phyloP scores from a whole-genome alignment of 805 yeast genomes.

The Torulaspora maleeae region DNA sequence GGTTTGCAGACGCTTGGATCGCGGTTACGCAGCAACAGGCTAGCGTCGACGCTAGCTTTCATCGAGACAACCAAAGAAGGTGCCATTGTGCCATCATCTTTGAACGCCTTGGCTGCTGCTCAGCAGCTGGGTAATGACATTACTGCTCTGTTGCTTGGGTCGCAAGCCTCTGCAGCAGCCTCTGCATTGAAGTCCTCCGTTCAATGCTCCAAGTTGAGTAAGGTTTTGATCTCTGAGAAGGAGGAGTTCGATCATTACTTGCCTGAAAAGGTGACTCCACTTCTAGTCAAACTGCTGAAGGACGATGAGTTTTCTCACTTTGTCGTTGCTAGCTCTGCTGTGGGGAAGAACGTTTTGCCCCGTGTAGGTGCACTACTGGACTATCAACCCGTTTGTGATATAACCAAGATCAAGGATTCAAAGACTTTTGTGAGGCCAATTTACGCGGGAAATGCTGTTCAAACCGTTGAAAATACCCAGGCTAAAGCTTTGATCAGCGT shows the following conservation, averaged over 20 bases:
- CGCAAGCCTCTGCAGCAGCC: slow-evolving; percentile 50
- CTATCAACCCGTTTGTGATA: slow-evolving; percentile 82
- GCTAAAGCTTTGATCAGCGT: slow-evolving; percentile 64
- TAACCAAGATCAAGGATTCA: slow-evolving; percentile 58
- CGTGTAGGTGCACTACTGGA: slow-evolving; percentile 81
- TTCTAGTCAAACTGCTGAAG: slow-evolving; percentile 42
- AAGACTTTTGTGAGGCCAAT: slow-evolving; percentile 87
- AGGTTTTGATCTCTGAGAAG: slow-evolving; percentile 53
- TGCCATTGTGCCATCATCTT: slow-evolving; percentile 58
- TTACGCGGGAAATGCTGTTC: slow-evolving; percentile 90
- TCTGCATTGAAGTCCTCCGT: slow-evolving; percentile 27
- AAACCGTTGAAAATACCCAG: slow-evolving; percentile 73
- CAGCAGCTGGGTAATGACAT: slow-evolving; percentile 67
- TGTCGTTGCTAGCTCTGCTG: slow-evolving; percentile 75
- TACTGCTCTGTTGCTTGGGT: slow-evolving; percentile 72
- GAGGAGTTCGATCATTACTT: slow-evolving; percentile 59
- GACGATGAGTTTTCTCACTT: slow-evolving; percentile 53
- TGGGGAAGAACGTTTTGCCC: slow-evolving; percentile 83
- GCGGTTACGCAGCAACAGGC: slow-evolving; percentile 9
- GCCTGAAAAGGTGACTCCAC: slow-evolving; percentile 79
- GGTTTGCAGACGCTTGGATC: slow-evolving; percentile 4
- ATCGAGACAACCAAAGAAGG: slow-evolving; percentile 57
- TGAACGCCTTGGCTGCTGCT: slow-evolving; percentile 77
- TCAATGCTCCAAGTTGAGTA: slow-evolving; percentile 38
- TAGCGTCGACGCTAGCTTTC: slow-evolving; percentile 69